These are phyloP conservation scores for Serendipita sp. DNA, from an alignment of 768 basidiomycete species.

Conservation along the genomic window DNA sequence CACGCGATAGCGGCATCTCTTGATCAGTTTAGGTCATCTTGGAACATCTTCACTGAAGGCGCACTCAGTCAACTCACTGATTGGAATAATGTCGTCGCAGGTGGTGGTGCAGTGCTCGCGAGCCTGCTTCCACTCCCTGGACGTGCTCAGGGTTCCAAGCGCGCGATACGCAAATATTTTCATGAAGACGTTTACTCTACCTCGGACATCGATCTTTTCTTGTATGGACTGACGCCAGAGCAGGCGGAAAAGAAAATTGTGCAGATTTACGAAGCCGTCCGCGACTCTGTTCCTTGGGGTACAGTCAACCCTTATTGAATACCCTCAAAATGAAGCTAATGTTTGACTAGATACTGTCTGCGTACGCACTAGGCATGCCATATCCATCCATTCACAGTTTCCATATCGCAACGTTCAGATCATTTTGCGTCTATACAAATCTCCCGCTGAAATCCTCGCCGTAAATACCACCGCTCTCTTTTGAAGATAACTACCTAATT, in stretches of 20 bases:
- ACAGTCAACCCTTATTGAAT: slow-evolving; percentile 22
- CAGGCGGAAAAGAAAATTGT: slow-evolving; percentile 48
- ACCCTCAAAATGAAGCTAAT: background rate
- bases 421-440: slow-evolving; percentile 43
- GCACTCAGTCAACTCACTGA: slow-evolving; percentile 35
- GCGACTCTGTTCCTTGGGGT: slow-evolving; percentile 52
- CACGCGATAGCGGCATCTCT: slow-evolving; percentile 32
- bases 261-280: slow-evolving; percentile 43
- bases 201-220: slow-evolving; percentile 47
- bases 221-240: slow-evolving; percentile 41
- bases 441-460: slow-evolving; percentile 47
- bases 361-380: slow-evolving; percentile 46
- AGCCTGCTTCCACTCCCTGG: slow-evolving; percentile 34
- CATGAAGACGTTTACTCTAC: slow-evolving; percentile 38
- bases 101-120: slow-evolving; percentile 44
- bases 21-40: slow-evolving; percentile 48
- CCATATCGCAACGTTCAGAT: slow-evolving; percentile 54
- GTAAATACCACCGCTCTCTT: slow-evolving; percentile 17
- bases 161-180: slow-evolving; percentile 40
- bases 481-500: background rate
- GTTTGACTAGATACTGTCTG: slow-evolving; percentile 17
- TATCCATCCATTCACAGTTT: slow-evolving; percentile 55
- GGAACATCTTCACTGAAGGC: slow-evolving; percentile 46
- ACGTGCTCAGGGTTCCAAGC: slow-evolving; percentile 30
- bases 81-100: slow-evolving; percentile 49